Percentiles rank a stretch among this genome's conserved stretches.
Evolutionary conservation across 164 flowering plant species (phyloP).

Genomic region (Chimonanthus praecox): DNA sequence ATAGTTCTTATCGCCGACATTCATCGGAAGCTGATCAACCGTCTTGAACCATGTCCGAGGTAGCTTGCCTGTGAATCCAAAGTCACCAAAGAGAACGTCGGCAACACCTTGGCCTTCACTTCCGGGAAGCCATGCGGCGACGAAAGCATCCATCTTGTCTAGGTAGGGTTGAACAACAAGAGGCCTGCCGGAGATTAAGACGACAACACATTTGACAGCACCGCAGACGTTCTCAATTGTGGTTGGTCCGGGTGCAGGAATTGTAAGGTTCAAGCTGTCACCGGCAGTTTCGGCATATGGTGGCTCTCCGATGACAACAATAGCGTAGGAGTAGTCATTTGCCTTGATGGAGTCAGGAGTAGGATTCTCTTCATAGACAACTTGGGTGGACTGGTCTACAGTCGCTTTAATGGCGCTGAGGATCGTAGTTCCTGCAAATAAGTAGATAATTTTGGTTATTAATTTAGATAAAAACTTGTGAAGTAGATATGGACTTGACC

Average conservation of each 20-base stretch:
- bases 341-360: conserved; percentile 17
- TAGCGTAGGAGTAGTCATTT: conserved; percentile 26
- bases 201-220: conserved; percentile 24
- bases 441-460: no score
- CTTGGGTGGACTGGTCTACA: conserved; percentile 25
- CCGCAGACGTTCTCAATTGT: conserved; percentile 29
- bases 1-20: conserved; percentile 31
- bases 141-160: conserved; percentile 30
- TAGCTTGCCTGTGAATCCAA: conserved; percentile 37
- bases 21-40: conserved; percentile 38
- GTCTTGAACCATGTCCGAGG: conserved; percentile 32
- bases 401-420: conserved; percentile 20
- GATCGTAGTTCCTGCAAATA: conserved; percentile 40
- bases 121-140: conserved; percentile 46
- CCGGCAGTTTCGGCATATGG: conserved; percentile 32
- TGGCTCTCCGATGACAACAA: conserved; percentile 39
- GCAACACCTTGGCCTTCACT: conserved; percentile 37
- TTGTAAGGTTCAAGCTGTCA: conserved; percentile 27
- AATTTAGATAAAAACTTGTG: no score
- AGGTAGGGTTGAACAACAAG: conserved; percentile 29
- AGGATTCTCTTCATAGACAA: conserved; percentile 25
- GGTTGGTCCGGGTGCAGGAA: conserved; percentile 24
- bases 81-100: conserved; percentile 35
- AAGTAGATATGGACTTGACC: no score
- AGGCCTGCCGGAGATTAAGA: conserved; percentile 34